phyloP scores from a whole-genome alignment of 345 rosid genomes.

The Hibiscus syriacus region DNA sequence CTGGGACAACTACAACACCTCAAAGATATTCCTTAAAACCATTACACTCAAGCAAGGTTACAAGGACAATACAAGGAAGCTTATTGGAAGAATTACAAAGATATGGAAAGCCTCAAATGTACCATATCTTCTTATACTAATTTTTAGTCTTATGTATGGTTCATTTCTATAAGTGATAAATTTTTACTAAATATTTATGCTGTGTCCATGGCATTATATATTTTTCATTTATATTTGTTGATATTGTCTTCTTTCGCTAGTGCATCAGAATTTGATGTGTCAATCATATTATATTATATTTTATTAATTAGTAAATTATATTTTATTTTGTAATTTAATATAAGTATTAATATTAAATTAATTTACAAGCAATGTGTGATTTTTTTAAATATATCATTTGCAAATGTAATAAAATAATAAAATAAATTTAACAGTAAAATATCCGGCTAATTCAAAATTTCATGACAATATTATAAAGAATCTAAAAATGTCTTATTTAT shows the following conservation, averaged over 20 bases:
- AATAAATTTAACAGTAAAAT: too few relatives aligned
- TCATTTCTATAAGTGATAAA: slow-evolving; percentile 1
- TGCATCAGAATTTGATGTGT: slow-evolving; percentile 87
- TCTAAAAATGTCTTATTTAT: too few relatives aligned
- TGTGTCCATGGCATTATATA: background rate
- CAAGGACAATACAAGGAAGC: slow-evolving; percentile 96
- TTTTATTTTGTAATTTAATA: too few relatives aligned
- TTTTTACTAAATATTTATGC: slow-evolving; percentile 6
- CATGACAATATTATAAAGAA: too few relatives aligned
- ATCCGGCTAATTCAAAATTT: too few relatives aligned
- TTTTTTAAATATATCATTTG: too few relatives aligned
- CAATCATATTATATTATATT: too few relatives aligned
- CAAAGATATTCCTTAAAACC: slow-evolving; percentile 88
- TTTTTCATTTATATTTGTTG: slow-evolving; percentile 5
- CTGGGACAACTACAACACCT: slow-evolving; percentile 32
- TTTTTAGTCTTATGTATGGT: background rate
- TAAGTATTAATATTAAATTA: too few relatives aligned
- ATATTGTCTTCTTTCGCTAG: slow-evolving; percentile 26
- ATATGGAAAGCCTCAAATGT: slow-evolving; percentile 82
- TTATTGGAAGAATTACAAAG: slow-evolving; percentile 97
- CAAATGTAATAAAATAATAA: too few relatives aligned
- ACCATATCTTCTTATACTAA: slow-evolving; percentile 23
- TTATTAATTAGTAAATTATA: too few relatives aligned
- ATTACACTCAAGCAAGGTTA: slow-evolving; percentile 92
- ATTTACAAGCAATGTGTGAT: too few relatives aligned